Conservation (phyloP, 2,329 filamentous ascomycete genomes). For the Colletotrichum sp. region DNA sequence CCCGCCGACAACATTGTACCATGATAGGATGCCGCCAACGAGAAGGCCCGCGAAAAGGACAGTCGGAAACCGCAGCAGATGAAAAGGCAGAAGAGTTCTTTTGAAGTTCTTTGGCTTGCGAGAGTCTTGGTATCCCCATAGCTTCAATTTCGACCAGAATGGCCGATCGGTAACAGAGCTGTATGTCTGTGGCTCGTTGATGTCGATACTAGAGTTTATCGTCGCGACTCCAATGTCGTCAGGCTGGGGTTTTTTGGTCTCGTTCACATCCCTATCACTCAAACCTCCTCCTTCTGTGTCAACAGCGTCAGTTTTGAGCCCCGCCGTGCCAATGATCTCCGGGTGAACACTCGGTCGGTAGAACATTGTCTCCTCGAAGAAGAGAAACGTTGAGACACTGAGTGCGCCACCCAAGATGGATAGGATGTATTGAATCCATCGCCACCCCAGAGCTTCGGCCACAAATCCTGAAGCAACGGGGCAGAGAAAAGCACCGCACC, state of each 20-base stretch:
- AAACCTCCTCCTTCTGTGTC: background rate
- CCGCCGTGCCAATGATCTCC: background rate
- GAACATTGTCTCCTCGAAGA: constrained; percentile 30
- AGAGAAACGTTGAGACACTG: constrained; percentile 22
- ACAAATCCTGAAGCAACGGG: constrained; percentile 27
- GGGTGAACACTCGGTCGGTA: constrained; percentile 10
- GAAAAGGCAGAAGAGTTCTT: background rate
- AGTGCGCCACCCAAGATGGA: constrained; percentile 19
- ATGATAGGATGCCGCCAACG: constrained; percentile 27
- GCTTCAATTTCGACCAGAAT: background rate
- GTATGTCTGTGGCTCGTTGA: background rate
- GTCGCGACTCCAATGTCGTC: background rate
- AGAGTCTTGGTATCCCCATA: background rate
- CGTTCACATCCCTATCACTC: background rate
- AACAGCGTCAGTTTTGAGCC: background rate
- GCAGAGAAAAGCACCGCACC: constrained; percentile 27
- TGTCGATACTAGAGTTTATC: background rate
- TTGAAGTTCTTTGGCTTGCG: background rate
- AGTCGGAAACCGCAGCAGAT: constrained; percentile 14
- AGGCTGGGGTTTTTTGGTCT: background rate
- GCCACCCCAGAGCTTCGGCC: constrained; percentile 25
- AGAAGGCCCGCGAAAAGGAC: constrained; percentile 27
- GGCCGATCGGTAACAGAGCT: background rate
- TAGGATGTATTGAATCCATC: constrained; percentile 28
- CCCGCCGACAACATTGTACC: constrained; percentile 26